Base-by-base conservation (phyloP, 371 early-diverging fungal species). In the Chytridiales sp. region DNA sequence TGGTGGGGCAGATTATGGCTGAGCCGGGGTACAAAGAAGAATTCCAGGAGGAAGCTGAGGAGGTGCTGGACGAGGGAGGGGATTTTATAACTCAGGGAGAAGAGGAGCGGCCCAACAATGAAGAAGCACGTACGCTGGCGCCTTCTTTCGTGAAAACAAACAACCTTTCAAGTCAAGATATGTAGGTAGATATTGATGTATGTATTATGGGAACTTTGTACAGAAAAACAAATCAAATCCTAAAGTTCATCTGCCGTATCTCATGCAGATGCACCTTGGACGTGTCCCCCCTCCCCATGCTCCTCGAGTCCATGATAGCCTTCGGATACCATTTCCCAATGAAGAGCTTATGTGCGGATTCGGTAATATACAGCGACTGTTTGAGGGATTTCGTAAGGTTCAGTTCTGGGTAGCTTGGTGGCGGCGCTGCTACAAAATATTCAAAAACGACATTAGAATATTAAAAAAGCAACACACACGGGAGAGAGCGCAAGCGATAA, bases 241-340 rank as follows among this genome's bases (percentile, higher is more conserved):
- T 19, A 15, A 48, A 19, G 36, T 48, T 48, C 48, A 51, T n/a
- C 8, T 38, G 31, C 32, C 78, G 59, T 41, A 78, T 70, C 11
- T 76, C 76, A 54, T 79, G 75, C 34, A 79, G 57, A 52, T 74
- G 73, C 22, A 64, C 53, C 48, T 72, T 72, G 29, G 73, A 70
- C 24, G 70, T 71, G 48, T 75, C 76, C n/a, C n/a, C n/a, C 11
- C 73, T 13, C 35, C 47, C 36, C 44, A 73, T 44, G 3, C 59
- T 59, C 4, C 41, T 29, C 19, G 67, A 47, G 41, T 68, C 65
- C 5, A 46, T 38, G 1, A 74, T 49, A 17, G 70, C 73, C 32
- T 62, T 69, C 11, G 79, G 79, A 47, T 75, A 79, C 76, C 76
- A 79, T 11, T 59, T 56, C 15, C 75, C 79, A 52, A 79, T 71